Percentiles rank a stretch among this genome's conserved stretches.
phyloP scores from a whole-genome alignment of 1,284 basidiomycete species.

The Cronartium quercuum region DNA sequence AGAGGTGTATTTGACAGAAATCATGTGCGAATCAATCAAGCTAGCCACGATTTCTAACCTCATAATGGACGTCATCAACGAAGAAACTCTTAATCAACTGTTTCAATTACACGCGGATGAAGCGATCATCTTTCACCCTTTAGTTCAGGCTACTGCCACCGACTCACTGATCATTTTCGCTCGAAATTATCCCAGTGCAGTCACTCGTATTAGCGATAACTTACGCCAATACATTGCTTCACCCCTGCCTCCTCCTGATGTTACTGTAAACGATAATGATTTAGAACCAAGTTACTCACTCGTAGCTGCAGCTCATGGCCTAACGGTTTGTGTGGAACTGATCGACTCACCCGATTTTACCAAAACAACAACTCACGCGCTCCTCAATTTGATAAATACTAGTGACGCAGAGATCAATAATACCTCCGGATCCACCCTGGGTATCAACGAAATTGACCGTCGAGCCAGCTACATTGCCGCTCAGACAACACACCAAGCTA shows the following conservation, averaged over 20 bases:
- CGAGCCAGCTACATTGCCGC: background rate
- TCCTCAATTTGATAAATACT: slow-evolving; percentile 27
- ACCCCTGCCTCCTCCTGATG: slow-evolving; percentile 11
- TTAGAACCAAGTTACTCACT: slow-evolving; percentile 8
- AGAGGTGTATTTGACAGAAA: slow-evolving; percentile 19
- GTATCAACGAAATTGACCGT: background rate
- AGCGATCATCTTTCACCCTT: slow-evolving; percentile 22
- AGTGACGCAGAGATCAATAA: slow-evolving; percentile 2
- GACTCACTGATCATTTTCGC: slow-evolving; percentile 31
- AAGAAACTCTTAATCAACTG: slow-evolving; percentile 13
- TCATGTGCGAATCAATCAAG: slow-evolving; percentile 34
- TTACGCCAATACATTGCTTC: slow-evolving; percentile 24
- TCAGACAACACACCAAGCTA: background rate
- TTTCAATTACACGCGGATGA: slow-evolving; percentile 25
- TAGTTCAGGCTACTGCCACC: slow-evolving; percentile 17
- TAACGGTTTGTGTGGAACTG: slow-evolving; percentile 25
- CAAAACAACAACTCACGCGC: slow-evolving; percentile 15
- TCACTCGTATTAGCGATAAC: slow-evolving; percentile 9
- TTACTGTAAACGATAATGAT: background rate
- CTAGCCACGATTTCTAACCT: slow-evolving; percentile 10
- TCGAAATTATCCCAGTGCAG: slow-evolving; percentile 25
- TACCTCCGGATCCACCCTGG: slow-evolving; percentile 1
- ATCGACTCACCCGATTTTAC: slow-evolving; percentile 22
- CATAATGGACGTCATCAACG: slow-evolving; percentile 15
- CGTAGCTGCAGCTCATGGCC: slow-evolving; percentile 26